A percentile compares a stretch with the other conserved stretches of the same genome.
Conservation (phyloP, 2,329 filamentous ascomycete genomes). For the Ophiostoma sp. region DNA sequence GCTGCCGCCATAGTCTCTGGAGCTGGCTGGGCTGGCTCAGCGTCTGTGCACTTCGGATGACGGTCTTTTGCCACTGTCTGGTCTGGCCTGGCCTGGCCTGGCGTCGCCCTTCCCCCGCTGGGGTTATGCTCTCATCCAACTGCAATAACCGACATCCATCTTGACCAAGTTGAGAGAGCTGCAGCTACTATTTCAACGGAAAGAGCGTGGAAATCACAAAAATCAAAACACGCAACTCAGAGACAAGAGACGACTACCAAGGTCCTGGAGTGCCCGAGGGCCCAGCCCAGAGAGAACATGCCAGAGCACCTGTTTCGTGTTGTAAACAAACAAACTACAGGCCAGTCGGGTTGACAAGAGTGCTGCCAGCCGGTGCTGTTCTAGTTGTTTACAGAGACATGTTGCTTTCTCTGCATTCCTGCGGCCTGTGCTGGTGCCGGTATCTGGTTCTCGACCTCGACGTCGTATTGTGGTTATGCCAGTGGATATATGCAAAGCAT, state of each 20-base stretch:
- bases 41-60: neutral
- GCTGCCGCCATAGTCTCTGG: neutral
- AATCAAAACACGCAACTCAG: neutral
- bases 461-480: neutral
- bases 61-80: conserved; percentile 3
- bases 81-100: neutral
- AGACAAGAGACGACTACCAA: neutral
- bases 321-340: neutral
- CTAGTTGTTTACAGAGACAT: conserved; percentile 7
- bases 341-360: conserved; percentile 3
- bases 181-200: neutral
- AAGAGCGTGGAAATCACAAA: neutral
- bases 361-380: neutral
- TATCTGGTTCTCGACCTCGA: neutral
- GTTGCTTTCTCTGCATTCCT: neutral
- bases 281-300: neutral
- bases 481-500: neutral
- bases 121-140: neutral
- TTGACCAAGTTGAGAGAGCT: neutral
- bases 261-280: neutral
- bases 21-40: neutral
- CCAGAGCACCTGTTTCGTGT: neutral
- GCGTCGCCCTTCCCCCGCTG: neutral
- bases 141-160: neutral
- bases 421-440: neutral